phyloP scores from a whole-genome alignment of 441 rosid genomes.

The Bruguiera hainesii region DNA sequence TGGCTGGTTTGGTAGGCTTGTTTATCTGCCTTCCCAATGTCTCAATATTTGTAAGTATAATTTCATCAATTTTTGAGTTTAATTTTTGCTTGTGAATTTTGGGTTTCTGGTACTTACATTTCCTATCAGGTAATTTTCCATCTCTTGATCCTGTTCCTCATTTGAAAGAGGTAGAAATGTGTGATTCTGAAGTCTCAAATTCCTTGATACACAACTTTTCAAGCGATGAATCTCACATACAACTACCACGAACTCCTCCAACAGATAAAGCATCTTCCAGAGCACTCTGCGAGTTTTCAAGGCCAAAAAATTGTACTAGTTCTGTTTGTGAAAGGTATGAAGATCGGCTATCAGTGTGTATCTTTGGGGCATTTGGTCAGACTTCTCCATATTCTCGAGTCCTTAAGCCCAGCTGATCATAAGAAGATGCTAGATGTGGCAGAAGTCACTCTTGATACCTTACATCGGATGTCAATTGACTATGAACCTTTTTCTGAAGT shows the following conservation, averaged over 20 bases:
- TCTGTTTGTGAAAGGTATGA: conserved; percentile 3
- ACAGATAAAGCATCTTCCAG: conserved; percentile 13
- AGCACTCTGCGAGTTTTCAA: conserved; percentile 17
- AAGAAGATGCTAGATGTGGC: conserved; percentile 13
- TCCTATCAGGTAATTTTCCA: conserved; percentile 21
- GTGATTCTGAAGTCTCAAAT: conserved; percentile 9
- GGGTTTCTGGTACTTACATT: conserved; percentile 5
- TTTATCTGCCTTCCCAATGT: conserved; percentile 16
- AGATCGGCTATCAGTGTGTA: background rate
- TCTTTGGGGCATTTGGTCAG: conserved; percentile 14
- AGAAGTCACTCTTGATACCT: conserved; percentile 1
- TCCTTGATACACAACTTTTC: background rate
- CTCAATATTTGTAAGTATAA: conserved; percentile 15
- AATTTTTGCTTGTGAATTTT: background rate
- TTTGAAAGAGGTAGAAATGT: conserved; percentile 6
- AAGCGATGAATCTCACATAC: conserved; percentile 2
- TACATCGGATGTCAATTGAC: conserved; percentile 1
- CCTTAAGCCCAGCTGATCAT: conserved; percentile 17
- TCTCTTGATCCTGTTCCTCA: conserved; percentile 21
- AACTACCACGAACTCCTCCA: conserved; percentile 8
- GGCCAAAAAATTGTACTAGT: background rate
- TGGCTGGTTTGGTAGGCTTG: conserved; percentile 29
- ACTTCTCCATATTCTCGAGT: conserved; percentile 8
- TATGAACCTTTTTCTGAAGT: background rate
- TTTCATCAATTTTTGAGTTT: conserved; percentile 2